Conservation (phyloP, 208 protist species). For the Trypanosoma avium region DNA sequence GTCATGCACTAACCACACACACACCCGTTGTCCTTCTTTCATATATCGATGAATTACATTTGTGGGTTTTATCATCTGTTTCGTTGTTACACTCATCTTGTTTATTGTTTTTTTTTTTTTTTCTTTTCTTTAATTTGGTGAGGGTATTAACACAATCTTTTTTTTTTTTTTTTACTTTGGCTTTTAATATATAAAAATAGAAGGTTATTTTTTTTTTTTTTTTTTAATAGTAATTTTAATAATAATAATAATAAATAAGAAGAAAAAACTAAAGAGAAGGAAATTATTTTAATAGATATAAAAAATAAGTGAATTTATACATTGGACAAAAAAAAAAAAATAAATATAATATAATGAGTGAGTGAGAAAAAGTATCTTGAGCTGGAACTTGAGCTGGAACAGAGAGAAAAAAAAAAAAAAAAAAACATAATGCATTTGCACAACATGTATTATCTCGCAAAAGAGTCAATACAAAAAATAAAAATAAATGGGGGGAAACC, state of each 20-base stretch:
- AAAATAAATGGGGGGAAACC: constrained; percentile 4
- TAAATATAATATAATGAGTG: background rate
- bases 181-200: too few relatives aligned
- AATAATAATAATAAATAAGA: background rate
- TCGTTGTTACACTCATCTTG: constrained; percentile 44
- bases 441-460: background rate
- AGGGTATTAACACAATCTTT: constrained; percentile 5
- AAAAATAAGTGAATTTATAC: background rate
- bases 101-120: constrained; percentile 2
- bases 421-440: too few relatives aligned
- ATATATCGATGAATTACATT: constrained; percentile 74
- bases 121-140: too few relatives aligned
- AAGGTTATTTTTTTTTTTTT: background rate
- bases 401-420: too few relatives aligned
- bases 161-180: too few relatives aligned
- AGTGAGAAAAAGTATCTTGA: background rate
- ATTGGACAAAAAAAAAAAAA: background rate
- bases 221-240: background rate
- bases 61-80: constrained; percentile 84
- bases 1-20: constrained; percentile 87
- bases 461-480: constrained; percentile 9
- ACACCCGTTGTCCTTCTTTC: constrained; percentile 74
- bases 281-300: background rate
- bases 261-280: background rate
- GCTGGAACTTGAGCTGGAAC: too few relatives aligned